Base-by-base conservation (phyloP, 768 basidiomycete genomes). In the Tremella mesenterica region DNA sequence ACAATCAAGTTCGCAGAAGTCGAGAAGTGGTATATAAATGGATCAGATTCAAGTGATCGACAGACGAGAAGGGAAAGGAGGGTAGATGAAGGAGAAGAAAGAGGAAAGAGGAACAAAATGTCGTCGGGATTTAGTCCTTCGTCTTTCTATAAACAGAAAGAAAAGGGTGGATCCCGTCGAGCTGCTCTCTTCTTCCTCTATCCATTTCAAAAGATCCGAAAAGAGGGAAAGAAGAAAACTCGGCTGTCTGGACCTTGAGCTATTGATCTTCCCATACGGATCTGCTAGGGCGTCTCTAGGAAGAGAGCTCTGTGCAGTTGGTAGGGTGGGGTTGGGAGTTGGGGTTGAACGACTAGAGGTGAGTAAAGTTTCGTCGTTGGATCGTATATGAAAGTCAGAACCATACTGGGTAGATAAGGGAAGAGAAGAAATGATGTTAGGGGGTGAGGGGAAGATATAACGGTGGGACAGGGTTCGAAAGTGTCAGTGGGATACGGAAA, bases 81-180 rank as follows among this genome's bases (percentile, higher is more conserved):
- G 10, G 20, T 10, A 1, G 18, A 25, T 34, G 33, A 10, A 34
- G 33, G 18, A 41, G n/a, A 41, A 41, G 38, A 5, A 4, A 5
- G 23, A 4, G 4, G 38, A 41, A 4, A 18, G n/a, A 23, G 2
- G 18, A 16, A 23, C 23, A 36, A 36, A 20, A 54, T 54, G 38
- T 56, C 33, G 48, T 48, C 36, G 44, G 33, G 48, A 49, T 56
- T 50, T 56, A 54, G 52, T 58, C 57, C 57, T 54, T 48, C 36
- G 46, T 43, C 23, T 47, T 39, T 44, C 47, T 48, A 45, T 16
- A 21, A 38, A 30, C 26, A 26, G 23, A 49, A 50, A 48, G 44
- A 48, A 50, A 51, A 58, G 57, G 57, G 57, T 58, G 57, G 57
- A 58, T 49, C 41, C 38, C 48, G 52, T 27, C 36, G 52, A 48